Conservation (phyloP, 2,329 filamentous ascomycete genomes). For the Alternaria postmessia region DNA sequence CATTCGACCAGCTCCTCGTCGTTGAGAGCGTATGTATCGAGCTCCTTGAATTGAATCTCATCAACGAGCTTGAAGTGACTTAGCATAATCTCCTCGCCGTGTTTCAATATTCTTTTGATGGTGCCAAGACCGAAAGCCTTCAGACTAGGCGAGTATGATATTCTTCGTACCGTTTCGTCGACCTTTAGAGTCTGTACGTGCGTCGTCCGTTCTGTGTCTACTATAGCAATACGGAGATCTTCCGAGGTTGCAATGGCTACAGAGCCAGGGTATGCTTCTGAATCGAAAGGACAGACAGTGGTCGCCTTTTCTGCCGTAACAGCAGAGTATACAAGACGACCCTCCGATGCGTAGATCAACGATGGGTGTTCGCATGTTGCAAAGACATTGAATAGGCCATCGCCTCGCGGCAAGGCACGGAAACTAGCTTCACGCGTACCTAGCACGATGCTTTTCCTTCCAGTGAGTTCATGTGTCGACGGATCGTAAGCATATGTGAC, state of each 20-base stretch:
- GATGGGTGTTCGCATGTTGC: slow-evolving; percentile 94
- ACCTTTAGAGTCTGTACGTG: slow-evolving; percentile 84
- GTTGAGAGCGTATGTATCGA: slow-evolving; percentile 74
- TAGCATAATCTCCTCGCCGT: slow-evolving; percentile 76
- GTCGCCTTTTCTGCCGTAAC: slow-evolving; percentile 88
- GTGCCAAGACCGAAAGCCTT: slow-evolving; percentile 88
- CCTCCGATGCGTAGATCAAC: slow-evolving; percentile 88
- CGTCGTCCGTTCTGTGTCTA: slow-evolving; percentile 86
- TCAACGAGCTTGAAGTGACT: slow-evolving; percentile 91
- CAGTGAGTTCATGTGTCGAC: slow-evolving; percentile 68
- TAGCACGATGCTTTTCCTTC: slow-evolving; percentile 81
- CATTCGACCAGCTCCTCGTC: slow-evolving; percentile 82
- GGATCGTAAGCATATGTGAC: slow-evolving; percentile 79
- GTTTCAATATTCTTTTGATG: slow-evolving; percentile 74
- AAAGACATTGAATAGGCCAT: slow-evolving; percentile 79
- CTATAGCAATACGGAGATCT: slow-evolving; percentile 78
- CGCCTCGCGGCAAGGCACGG: slow-evolving; percentile 74
- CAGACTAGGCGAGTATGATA: slow-evolving; percentile 82
- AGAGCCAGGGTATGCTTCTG: slow-evolving; percentile 79
- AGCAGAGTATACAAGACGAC: slow-evolving; percentile 88
- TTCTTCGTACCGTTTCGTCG: slow-evolving; percentile 81
- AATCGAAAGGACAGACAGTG: slow-evolving; percentile 82
- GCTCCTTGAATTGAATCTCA: slow-evolving; percentile 82
- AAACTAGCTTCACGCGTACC: slow-evolving; percentile 86
- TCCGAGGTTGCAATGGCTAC: slow-evolving; percentile 81